Evolutionary conservation across 2,329 filamentous ascomycete genomes (phyloP).

Genomic region (Stagonosporopsis cucurbitacearum): DNA sequence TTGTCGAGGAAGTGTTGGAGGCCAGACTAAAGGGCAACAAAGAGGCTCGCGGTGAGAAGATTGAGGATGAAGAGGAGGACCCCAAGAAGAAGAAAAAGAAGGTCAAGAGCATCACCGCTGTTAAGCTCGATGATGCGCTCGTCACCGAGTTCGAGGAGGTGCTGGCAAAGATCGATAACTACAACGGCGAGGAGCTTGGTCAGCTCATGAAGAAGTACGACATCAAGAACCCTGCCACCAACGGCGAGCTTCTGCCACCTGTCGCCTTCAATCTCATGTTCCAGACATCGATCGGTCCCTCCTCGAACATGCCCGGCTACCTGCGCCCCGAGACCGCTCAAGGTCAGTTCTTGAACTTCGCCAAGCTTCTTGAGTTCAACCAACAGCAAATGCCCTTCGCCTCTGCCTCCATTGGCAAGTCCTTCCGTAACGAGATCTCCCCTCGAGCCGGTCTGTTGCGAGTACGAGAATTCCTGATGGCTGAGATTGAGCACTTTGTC

Average conservation of each 20-base stretch:
- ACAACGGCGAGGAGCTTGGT: conserved; percentile 83
- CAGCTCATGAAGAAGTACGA: conserved; percentile 86
- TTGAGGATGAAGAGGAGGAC: conserved; percentile 76
- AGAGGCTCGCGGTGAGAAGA: conserved; percentile 83
- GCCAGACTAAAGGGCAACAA: conserved; percentile 86
- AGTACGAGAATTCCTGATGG: conserved; percentile 98
- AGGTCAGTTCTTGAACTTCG: conserved; percentile 97
- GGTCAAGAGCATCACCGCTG: conserved; percentile 64
- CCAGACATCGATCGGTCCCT: conserved; percentile 91
- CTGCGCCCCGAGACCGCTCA: conserved; percentile 86
- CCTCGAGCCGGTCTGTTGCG: conserved; percentile 88
- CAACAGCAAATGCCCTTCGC: conserved; percentile 95
- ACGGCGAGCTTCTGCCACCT: conserved; percentile 76
- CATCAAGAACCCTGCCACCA: conserved; percentile 85
- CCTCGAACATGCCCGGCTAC: conserved; percentile 76
- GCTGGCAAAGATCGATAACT: conserved; percentile 94
- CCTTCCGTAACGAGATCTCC: conserved; percentile 97
- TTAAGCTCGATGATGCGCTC: conserved; percentile 86
- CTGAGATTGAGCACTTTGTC: conserved; percentile 98
- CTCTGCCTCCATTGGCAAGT: conserved; percentile 95
- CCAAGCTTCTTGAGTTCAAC: conserved; percentile 96
- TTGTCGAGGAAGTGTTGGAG: conserved; percentile 94
- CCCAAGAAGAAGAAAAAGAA: conserved; percentile 91
- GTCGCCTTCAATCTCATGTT: conserved; percentile 99
- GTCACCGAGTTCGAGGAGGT: conserved; percentile 90